Evolutionary conservation across 2,329 filamentous ascomycete species (phyloP), one percentile per base, ranked within the genome.

Genomic region (Xylaria sp.): DNA sequence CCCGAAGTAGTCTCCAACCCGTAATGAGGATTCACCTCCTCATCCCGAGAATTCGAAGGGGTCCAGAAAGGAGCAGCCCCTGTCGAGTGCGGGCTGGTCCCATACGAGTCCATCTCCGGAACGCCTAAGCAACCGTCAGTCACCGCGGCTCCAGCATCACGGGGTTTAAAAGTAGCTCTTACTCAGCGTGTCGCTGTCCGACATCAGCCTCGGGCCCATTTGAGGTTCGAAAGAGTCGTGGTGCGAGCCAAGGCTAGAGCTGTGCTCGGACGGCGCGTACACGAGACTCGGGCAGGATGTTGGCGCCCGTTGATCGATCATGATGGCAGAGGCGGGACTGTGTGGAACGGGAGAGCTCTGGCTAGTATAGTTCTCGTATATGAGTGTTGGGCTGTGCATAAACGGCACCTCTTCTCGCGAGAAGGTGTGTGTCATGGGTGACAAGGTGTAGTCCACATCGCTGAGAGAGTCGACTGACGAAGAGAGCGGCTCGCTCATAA

Each of bases 241-340:
- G 73, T 90, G 88, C 34, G 88, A 89, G 72, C 86, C 84, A 66
- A 90, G 84, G 77, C 87, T 89, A 48, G 88, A 89, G 76, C 86
- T 84, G 64, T 85, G 84, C 74, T 90, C 88, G 4, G 88, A 89
- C 8, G 86, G 84, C n/a, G 86, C 83, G 73, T 90, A 90, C 70
- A 86, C 84, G 46, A 89, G 84, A 70, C 88, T 85, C n/a, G 88
- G 88, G 74, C 86, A 90, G 15, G 89, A 88, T 4, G 86, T 88
- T 50, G 87, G 86, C 15, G 84, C 85, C 72, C 86, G 84, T 64
- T 87, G 86, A 67, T 88, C 87, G 71, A 89, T 83, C 77, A 89
- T 84, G 71, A 89, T 84, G 67, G 82, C 83, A 10, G 84, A 81
- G 6, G 85, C 83, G 8, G 88, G 87, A 74, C 87, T 90, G 65